Evolutionary conservation across 139 green algal species (phyloP), one percentile per base, ranked within the genome.

Genomic region (Micromonas pusilla): DNA sequence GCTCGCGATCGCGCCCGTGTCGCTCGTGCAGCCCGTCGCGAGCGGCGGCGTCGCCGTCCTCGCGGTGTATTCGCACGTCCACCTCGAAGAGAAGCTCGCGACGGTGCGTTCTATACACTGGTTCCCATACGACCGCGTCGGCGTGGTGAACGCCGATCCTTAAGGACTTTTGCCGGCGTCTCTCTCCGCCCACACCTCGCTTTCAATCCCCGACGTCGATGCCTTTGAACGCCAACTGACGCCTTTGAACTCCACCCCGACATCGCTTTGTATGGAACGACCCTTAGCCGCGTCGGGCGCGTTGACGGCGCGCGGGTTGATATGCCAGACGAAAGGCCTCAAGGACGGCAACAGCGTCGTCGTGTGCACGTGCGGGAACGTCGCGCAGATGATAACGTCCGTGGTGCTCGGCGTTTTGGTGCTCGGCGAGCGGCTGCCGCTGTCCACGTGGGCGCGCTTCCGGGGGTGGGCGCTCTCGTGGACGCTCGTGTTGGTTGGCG

Each of bases 351-450:
- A 52, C 53, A 28, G 31, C 28, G 38, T 78, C 31, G 72, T 78
- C 4, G 72, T 78, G 26, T 38, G 52, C 37, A 30, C n/a, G 25
- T 38, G 34, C 25, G 72, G 72, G 2, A 67, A 67, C 52, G 72
- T 78, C 52, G 72, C 72, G 25, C 52, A 67, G 33, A 67, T 78
- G 72, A 45, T 67, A 21, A 60, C 38, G 30, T 39, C 52, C n/a
- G 32, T 60, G 23, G 26, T 67, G 31, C 45, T 65, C 52, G 72
- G 72, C 28, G 2, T 78, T 21, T 13, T 78, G 13, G 30, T 45
- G 13, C 38, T 78, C 26, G 72, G 72, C 25, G 72, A 78, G 62
- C 52, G 23, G 39, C 28, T 78, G 16, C 72, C 72, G 2, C 6
- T 9, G 20, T 34, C 36, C 37, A 75, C 37, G 37, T 28, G 1